Percentiles rank a stretch among this genome's conserved stretches.
Evolutionary conservation across 2,329 filamentous ascomycete species (phyloP).

Genomic region (Calonectria leucothoes): DNA sequence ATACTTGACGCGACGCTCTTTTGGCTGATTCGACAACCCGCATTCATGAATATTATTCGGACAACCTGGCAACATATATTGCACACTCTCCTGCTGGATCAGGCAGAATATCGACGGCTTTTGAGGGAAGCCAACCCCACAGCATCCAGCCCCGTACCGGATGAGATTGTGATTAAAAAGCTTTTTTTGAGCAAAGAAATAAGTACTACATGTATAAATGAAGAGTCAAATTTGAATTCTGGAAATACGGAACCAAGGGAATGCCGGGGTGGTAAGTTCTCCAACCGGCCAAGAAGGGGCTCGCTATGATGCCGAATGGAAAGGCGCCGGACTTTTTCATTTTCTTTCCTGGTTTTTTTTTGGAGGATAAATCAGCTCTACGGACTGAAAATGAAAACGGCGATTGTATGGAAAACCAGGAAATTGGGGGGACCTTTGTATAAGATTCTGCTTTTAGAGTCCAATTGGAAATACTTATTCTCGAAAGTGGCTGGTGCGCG

Average conservation of each 20-base stretch:
- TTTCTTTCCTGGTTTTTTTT: neutral
- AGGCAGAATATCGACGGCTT: slow-evolving; percentile 40
- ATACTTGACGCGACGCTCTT: slow-evolving; percentile 43
- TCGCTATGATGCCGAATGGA: slow-evolving; percentile 26
- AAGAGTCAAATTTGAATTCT: neutral
- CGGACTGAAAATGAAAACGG: neutral
- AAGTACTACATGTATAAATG: neutral
- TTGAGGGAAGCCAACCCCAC: slow-evolving; percentile 20
- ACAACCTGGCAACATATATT: slow-evolving; percentile 40
- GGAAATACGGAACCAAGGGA: neutral
- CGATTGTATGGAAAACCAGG: neutral
- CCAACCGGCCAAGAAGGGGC: slow-evolving; percentile 28
- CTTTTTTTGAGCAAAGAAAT: slow-evolving; percentile 27
- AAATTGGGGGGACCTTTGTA: neutral
- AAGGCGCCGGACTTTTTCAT: neutral
- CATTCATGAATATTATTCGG: slow-evolving; percentile 37
- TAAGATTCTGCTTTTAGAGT: neutral
- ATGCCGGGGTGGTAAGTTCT: neutral
- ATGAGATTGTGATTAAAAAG: slow-evolving; percentile 30
- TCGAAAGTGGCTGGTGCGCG: no score
- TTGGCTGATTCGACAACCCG: slow-evolving; percentile 42
- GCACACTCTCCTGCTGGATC: slow-evolving; percentile 40
- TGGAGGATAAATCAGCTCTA: neutral
- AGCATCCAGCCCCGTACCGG: slow-evolving; percentile 28
- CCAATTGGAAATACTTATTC: neutral